These are phyloP conservation scores for Papiliotrema laurentii DNA, from an alignment of 1,284 basidiomycete species.

Conservation along the genomic window DNA sequence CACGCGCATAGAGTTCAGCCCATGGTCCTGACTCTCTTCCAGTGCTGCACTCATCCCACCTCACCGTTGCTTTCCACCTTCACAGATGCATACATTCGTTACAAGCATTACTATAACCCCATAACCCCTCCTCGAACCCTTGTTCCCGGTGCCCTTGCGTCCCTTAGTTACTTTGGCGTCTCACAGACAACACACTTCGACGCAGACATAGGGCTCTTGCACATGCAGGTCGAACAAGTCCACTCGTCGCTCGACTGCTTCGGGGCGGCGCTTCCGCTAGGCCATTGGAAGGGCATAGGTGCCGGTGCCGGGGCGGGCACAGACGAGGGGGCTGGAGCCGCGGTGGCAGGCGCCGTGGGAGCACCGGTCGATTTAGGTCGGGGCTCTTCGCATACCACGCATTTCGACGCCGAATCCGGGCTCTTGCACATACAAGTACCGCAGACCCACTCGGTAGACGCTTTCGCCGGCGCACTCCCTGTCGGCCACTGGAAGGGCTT, in stretches of 20 bases:
- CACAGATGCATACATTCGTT: too few relatives aligned
- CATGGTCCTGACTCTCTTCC: too few relatives aligned
- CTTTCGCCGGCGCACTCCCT: background rate
- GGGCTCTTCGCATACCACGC: slow-evolving; percentile 54
- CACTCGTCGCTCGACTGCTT: slow-evolving; percentile 42
- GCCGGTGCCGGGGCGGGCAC: too few relatives aligned
- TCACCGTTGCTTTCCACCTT: too few relatives aligned
- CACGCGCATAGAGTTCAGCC: too few relatives aligned
- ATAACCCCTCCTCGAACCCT: too few relatives aligned
- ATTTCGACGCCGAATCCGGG: slow-evolving; percentile 52
- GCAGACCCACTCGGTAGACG: slow-evolving; percentile 52
- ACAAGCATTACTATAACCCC: too few relatives aligned
- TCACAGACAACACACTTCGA: slow-evolving; percentile 58
- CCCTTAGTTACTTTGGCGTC: too few relatives aligned
- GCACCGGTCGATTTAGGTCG: slow-evolving; percentile 22
- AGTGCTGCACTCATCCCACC: too few relatives aligned
- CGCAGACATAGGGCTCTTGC: slow-evolving; percentile 51
- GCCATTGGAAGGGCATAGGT: background rate
- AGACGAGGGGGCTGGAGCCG: background rate
- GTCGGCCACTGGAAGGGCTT: background rate
- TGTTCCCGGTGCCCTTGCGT: too few relatives aligned
- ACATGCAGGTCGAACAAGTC: slow-evolving; percentile 53
- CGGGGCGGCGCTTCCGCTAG: background rate
- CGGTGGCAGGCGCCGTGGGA: background rate
- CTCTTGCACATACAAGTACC: slow-evolving; percentile 53